Evolutionary conservation across 345 rosid genomes (phyloP).

Genomic region (Gossypium herbaceum): DNA sequence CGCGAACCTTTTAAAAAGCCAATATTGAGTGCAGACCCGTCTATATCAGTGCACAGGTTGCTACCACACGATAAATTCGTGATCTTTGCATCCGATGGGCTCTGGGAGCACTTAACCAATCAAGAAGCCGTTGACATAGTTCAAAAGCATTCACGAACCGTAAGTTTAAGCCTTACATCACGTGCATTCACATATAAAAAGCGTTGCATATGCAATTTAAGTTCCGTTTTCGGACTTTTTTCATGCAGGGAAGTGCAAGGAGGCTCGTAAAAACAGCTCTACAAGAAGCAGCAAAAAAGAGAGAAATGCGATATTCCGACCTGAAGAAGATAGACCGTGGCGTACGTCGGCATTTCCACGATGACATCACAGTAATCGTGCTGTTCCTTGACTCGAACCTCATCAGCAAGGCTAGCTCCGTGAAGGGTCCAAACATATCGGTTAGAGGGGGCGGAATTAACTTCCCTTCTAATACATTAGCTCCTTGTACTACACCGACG

Average conservation of each 20-base stretch:
- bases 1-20: slow-evolving; percentile 70
- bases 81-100: slow-evolving; percentile 87
- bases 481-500: slow-evolving; percentile 51
- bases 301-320: slow-evolving; percentile 96
- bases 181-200: background rate
- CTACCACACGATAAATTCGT: slow-evolving; percentile 60
- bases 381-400: slow-evolving; percentile 70
- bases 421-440: slow-evolving; percentile 40
- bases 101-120: slow-evolving; percentile 85
- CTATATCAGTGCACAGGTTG: slow-evolving; percentile 60
- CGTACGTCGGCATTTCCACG: slow-evolving; percentile 90
- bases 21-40: slow-evolving; percentile 69
- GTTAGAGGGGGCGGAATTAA: slow-evolving; percentile 73
- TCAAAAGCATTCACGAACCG: slow-evolving; percentile 55
- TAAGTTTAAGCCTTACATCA: slow-evolving; percentile 25
- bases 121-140: slow-evolving; percentile 82
- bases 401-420: slow-evolving; percentile 47
- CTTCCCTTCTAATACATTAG: slow-evolving; percentile 51
- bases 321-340: slow-evolving; percentile 92
- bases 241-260: slow-evolving; percentile 72
- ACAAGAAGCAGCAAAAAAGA: slow-evolving; percentile 85
- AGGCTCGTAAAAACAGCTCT: slow-evolving; percentile 79
- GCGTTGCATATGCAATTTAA: background rate
- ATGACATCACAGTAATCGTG: slow-evolving; percentile 82
- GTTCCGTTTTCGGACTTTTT: background rate